These are phyloP conservation scores for Ailanthus altissimus DNA, from an alignment of 345 rosid genomes.

Conservation along the genomic window DNA sequence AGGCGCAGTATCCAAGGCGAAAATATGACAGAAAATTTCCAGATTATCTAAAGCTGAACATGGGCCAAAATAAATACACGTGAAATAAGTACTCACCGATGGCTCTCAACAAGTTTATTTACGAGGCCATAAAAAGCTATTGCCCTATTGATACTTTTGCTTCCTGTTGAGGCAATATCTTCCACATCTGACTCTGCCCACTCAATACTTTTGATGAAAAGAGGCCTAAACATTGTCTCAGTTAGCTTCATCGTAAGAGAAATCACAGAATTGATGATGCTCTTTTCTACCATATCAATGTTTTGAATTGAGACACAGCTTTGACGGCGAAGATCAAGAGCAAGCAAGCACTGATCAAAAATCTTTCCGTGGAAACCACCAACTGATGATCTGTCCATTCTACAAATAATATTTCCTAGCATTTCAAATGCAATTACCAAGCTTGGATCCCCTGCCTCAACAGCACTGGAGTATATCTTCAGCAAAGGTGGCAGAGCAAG, in stretches of 20 bases:
- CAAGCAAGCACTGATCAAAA: slow-evolving; percentile 77
- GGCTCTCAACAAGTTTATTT: slow-evolving; percentile 76
- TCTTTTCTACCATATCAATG: slow-evolving; percentile 67
- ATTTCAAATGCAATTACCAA: slow-evolving; percentile 71
- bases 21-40: not conserved
- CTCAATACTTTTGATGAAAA: slow-evolving; percentile 71
- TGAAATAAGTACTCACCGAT: slow-evolving; percentile 54
- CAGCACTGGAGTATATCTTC: slow-evolving; percentile 61
- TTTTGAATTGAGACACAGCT: slow-evolving; percentile 53
- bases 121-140: slow-evolving; percentile 78
- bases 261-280: slow-evolving; percentile 58
- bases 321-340: slow-evolving; percentile 84
- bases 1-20: not conserved
- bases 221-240: slow-evolving; percentile 91
- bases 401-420: slow-evolving; percentile 56
- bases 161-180: slow-evolving; percentile 40
- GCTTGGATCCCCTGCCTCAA: slow-evolving; percentile 73
- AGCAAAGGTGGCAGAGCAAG: slow-evolving; percentile 80
- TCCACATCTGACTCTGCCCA: slow-evolving; percentile 78
- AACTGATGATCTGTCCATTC: slow-evolving; percentile 77
- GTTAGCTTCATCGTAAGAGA: slow-evolving; percentile 89
- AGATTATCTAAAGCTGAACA: slow-evolving; percentile 2
- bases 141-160: slow-evolving; percentile 55
- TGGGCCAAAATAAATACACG: not conserved
- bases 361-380: slow-evolving; percentile 61